Evolutionary conservation across 108 stramenopile species (phyloP).

Genomic region (Phaeodactylum tricornutum): DNA sequence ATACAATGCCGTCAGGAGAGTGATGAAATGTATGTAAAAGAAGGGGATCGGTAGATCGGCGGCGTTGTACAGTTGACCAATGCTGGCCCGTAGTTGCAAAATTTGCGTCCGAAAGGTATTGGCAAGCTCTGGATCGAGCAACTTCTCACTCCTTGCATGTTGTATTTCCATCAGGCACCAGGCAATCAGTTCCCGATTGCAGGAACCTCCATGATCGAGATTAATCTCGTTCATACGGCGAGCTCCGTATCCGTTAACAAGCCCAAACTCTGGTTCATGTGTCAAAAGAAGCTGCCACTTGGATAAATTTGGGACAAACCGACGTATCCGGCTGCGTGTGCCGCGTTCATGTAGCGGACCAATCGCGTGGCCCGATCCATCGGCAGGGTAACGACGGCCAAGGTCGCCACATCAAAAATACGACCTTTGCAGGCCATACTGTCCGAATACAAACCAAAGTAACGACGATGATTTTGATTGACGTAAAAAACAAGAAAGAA

Average conservation of each 20-base stretch:
- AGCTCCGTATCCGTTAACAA: too few species aligned
- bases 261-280: constrained; percentile 14
- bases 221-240: too few species aligned
- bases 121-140: constrained; percentile 7
- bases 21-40: constrained; percentile 44
- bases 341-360: constrained; percentile 42
- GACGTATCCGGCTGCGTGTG: constrained; percentile 35
- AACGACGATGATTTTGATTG: constrained; percentile 26
- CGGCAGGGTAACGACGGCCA: constrained; percentile 20
- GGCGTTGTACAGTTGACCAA: constrained; percentile 23
- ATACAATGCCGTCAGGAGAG: constrained; percentile 26
- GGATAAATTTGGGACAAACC: constrained; percentile 22
- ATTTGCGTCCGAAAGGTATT: constrained; percentile 12
- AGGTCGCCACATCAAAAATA: constrained; percentile 30
- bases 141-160: too few species aligned
- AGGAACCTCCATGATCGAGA: too few species aligned
- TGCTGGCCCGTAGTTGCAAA: constrained; percentile 7
- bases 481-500: constrained; percentile 52
- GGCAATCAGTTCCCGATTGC: too few species aligned
- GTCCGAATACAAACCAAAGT: constrained; percentile 22
- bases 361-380: constrained; percentile 16
- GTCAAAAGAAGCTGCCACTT: constrained; percentile 21
- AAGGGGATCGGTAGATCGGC: constrained; percentile 32
- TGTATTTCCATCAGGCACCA: too few species aligned
- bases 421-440: constrained; percentile 32